These are phyloP conservation scores for Anaeromyces robustus DNA, from an alignment of 192 early-diverging fungal genomes.

Conservation along the genomic window DNA sequence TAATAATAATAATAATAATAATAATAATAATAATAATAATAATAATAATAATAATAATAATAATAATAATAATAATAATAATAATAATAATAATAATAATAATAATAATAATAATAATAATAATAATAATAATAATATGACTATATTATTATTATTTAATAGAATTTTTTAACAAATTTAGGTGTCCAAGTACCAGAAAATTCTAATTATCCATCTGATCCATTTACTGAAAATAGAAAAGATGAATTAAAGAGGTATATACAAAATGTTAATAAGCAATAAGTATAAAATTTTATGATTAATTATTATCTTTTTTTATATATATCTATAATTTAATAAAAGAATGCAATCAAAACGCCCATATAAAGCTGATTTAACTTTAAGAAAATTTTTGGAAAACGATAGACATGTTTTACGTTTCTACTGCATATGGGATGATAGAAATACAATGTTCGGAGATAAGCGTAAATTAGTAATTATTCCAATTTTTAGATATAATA, in stretches of 20 bases:
- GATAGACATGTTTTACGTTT: slow-evolving; percentile 5
- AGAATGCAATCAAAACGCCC: slow-evolving; percentile 1
- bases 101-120: too few relatives aligned
- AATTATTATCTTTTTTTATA: too few relatives aligned
- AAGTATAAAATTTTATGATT: too few relatives aligned
- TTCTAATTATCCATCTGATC: slow-evolving; percentile 2
- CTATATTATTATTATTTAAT: too few relatives aligned
- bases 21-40: too few relatives aligned
- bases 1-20: too few relatives aligned
- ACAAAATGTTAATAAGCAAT: too few relatives aligned
- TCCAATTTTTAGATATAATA: too few relatives aligned
- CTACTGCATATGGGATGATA: slow-evolving; percentile 6
- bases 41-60: too few relatives aligned
- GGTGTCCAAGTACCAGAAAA: slow-evolving; percentile 1
- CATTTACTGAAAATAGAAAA: not conserved
- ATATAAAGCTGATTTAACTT: not conserved
- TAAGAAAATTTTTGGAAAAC: slow-evolving; percentile 2
- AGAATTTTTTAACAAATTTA: slow-evolving; percentile 1
- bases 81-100: too few relatives aligned
- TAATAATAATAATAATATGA: too few relatives aligned
- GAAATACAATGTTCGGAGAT: not conserved
- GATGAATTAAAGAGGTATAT: not conserved
- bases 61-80: too few relatives aligned
- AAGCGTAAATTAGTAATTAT: slow-evolving; percentile 1
- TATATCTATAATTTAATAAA: not conserved